Base-by-base conservation (phyloP, 2,329 filamentous ascomycete species). In the Dothiorella sarmentorum region DNA sequence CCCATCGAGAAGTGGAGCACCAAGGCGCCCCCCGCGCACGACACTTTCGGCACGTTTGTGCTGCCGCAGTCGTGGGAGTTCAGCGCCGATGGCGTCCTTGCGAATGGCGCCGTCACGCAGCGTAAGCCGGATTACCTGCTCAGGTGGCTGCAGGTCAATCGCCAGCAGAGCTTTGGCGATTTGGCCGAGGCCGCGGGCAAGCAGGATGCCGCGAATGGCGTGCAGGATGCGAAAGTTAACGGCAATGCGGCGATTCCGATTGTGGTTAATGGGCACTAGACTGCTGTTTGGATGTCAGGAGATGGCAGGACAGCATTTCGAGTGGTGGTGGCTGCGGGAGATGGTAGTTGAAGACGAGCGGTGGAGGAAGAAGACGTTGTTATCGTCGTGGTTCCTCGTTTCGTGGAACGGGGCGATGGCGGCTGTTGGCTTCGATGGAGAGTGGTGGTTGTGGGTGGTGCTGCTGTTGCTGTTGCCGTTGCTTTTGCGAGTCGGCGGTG, bases 111-210 rank as follows among this genome's bases (percentile, higher is more conserved):
- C 42, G 29, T 59, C 26, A 24, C 49, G 26, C 45, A 53, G 45
- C 27, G 27, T 22, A 59, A 59, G 38, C 57, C 57, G 3, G 57
- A 59, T 20, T 53, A 59, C 57, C 57, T 59, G 17, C 57, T 59
- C 38, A 45, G 57, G 37, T 59, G 57, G 57, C 57, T 59, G 7
- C 57, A 59, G 45, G 45, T 59, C 38, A 59, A 59, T 47, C 45
- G 57, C 37, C 57, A 59, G 47, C 40, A 45, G 57, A 45, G 38
- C 45, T 59, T 59, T 10, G 57, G 57, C 15, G 57, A 59, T n/a
- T 47, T 59, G 2, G 37, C 45, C 5, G 38, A 20, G 3, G 53
- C 33, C 20, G 53, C 40, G 2, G 15, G 11, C 40, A 44, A 57
- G 53, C 24, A 47, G n/a, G 31, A 52, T 13, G 31, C 13, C 4